These are phyloP conservation scores for Penicillium flavigenum DNA, from an alignment of 495 filamentous ascomycete species.

Conservation along the genomic window DNA sequence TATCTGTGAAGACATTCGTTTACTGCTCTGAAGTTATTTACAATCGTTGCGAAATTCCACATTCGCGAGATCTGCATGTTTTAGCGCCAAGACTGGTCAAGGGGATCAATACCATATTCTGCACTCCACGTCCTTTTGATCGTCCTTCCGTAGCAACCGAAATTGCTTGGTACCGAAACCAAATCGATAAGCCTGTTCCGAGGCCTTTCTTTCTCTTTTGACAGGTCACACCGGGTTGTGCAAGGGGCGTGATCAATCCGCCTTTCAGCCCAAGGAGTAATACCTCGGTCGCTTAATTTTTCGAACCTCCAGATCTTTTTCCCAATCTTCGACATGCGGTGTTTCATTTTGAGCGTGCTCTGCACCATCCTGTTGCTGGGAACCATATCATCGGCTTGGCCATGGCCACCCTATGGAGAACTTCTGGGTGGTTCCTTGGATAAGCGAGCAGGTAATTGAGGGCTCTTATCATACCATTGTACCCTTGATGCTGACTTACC, in stretches of 20 bases:
- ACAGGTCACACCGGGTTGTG: slow-evolving; percentile 10
- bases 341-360: slow-evolving; percentile 32
- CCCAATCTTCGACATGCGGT: slow-evolving; percentile 37
- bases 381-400: slow-evolving; percentile 50
- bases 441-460: slow-evolving; percentile 33
- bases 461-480: background rate
- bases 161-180: slow-evolving; percentile 2
- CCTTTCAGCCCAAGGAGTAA: background rate
- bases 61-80: slow-evolving; percentile 24
- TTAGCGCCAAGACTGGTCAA: slow-evolving; percentile 16
- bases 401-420: slow-evolving; percentile 41
- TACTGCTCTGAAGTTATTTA: background rate
- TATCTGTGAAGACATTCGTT: slow-evolving; percentile 9
- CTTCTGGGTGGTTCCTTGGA: slow-evolving; percentile 34
- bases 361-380: slow-evolving; percentile 47
- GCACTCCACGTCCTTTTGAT: slow-evolving; percentile 17
- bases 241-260: slow-evolving; percentile 23
- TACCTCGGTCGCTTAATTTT: slow-evolving; percentile 6
- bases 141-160: slow-evolving; percentile 3
- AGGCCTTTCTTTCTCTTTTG: background rate
- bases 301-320: slow-evolving; percentile 3
- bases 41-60: slow-evolving; percentile 13
- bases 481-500: slow-evolving; percentile 8
- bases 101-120: slow-evolving; percentile 16
- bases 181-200: background rate